Evolutionary conservation across 169 alveolate genomes (phyloP), one percentile per base, ranked within the genome.

Genomic region (Neospora caninum): DNA sequence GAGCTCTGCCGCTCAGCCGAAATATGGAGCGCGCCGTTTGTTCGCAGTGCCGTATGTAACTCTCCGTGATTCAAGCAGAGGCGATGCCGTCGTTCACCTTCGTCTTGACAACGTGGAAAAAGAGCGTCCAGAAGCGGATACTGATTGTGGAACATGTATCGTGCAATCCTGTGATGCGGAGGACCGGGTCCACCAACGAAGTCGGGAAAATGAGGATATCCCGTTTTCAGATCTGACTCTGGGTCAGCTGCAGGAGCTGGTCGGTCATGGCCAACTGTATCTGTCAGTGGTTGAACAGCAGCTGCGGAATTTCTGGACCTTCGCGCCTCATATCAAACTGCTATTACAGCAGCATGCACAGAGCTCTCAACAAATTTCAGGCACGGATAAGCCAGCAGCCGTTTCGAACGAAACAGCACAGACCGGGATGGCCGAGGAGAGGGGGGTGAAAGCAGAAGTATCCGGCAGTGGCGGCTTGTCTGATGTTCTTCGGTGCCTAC

Each of bases 231-330:
- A 42, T 64, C 89, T 82, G 38, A 41, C 89, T 13, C 89, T 82
- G 7, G 41, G 41, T 18, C 89, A 82, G 64, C 89, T 82, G 16
- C 20, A 82, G 89, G 89, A 82, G 69, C 29, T 82, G 41, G 64
- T 43, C 25, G 89, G 39, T n/a, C 41, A 25, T 16, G 89, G 43
- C 29, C 89, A 82, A 36, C 25, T 22, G 34, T 82, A 41, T 34
- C 41, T 22, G 34, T 38, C 53, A 25, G 29, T 67, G 2, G 69
- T 43, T 4, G 89, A 82, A 34, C 53, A 82, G 42, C 67, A 43
- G 64, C 89, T 82, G 69, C 1, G 39, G 64, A 7, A 42, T 31
- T 82, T 82, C 42, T 78, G 86, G 86, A 36, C 86, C 13, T 78
- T 2, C 86, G 45, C 49, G 45, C 45, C 86, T 13, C n/a, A n/a